Evolutionary conservation across 192 early-diverging fungal species (phyloP).

Genomic region (Backusella tuberculispora): DNA sequence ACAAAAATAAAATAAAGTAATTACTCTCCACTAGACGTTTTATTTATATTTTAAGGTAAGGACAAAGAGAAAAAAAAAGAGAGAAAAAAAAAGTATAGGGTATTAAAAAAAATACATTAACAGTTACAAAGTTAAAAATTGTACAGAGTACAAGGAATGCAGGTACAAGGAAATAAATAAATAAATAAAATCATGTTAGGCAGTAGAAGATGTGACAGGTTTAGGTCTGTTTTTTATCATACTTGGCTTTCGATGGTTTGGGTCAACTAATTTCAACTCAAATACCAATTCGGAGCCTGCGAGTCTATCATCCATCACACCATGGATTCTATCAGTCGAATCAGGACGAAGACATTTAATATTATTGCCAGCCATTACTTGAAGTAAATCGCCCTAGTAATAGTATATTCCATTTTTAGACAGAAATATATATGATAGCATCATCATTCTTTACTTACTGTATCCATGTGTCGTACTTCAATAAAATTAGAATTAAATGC

Average conservation of each 20-base stretch:
- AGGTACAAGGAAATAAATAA: conserved; percentile 1
- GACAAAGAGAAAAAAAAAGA: background rate
- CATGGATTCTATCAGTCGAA: conserved; percentile 30
- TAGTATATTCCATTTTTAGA: background rate
- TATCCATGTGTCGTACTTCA: conserved; percentile 85
- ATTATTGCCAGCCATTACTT: conserved; percentile 35
- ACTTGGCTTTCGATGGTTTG: conserved; percentile 10
- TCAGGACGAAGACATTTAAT: conserved; percentile 36
- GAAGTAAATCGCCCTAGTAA: conserved; percentile 32
- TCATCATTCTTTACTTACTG: conserved; percentile 47
- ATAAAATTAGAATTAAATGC: conserved; percentile 91
- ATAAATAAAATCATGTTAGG: background rate
- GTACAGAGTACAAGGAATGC: conserved; percentile 9
- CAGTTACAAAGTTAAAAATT: conserved; percentile 3
- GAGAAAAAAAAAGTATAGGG: background rate
- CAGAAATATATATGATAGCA: background rate
- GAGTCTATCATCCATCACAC: conserved; percentile 33
- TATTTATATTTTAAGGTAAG: background rate
- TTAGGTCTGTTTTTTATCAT: conserved; percentile 18
- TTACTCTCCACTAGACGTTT: background rate
- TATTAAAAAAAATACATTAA: conserved; percentile 18
- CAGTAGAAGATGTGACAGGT: background rate
- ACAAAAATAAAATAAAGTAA: no score
- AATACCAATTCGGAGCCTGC: conserved; percentile 26
- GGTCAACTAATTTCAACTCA: conserved; percentile 31